These are phyloP conservation scores for Linnemannia exigua DNA, from an alignment of 192 early-diverging fungal genomes.

Conservation along the genomic window DNA sequence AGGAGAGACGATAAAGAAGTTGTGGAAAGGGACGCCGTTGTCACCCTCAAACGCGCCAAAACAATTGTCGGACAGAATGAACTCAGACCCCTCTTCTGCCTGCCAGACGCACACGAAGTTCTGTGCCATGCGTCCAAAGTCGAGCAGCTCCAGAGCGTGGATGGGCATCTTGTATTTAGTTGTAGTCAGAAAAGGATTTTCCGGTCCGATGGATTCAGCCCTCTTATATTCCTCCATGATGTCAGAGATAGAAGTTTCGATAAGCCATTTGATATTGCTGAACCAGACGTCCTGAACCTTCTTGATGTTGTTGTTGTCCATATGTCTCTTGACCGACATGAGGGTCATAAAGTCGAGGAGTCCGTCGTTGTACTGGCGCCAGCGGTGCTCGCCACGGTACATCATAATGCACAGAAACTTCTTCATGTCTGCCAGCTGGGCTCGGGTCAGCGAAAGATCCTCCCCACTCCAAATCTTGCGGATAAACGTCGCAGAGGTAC, in stretches of 20 bases:
- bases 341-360: conserved; percentile 24
- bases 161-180: conserved; percentile 15
- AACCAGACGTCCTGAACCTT: conserved; percentile 46
- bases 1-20: conserved; percentile 54
- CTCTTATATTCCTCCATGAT: conserved; percentile 16
- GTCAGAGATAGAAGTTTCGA: conserved; percentile 27
- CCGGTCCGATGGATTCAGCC: neutral
- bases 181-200: neutral
- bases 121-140: neutral
- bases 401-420: conserved; percentile 48
- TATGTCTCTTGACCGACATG: conserved; percentile 19
- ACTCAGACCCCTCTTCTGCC: conserved; percentile 51
- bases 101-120: conserved; percentile 49
- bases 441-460: conserved; percentile 18
- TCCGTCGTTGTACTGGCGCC: conserved; percentile 29
- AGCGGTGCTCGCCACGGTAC: conserved; percentile 34
- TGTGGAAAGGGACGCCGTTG: conserved; percentile 14
- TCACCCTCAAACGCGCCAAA: conserved; percentile 53
- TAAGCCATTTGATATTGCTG: conserved; percentile 48
- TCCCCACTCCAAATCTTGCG: conserved; percentile 10
- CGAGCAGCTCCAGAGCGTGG: conserved; percentile 14
- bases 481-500: conserved; percentile 23
- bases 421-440: conserved; percentile 30
- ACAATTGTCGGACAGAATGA: conserved; percentile 47
- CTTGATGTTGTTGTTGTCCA: conserved; percentile 30